These are phyloP conservation scores for Pythium coloratum DNA, from an alignment of 352 stramenopile species.

Conservation along the genomic window DNA sequence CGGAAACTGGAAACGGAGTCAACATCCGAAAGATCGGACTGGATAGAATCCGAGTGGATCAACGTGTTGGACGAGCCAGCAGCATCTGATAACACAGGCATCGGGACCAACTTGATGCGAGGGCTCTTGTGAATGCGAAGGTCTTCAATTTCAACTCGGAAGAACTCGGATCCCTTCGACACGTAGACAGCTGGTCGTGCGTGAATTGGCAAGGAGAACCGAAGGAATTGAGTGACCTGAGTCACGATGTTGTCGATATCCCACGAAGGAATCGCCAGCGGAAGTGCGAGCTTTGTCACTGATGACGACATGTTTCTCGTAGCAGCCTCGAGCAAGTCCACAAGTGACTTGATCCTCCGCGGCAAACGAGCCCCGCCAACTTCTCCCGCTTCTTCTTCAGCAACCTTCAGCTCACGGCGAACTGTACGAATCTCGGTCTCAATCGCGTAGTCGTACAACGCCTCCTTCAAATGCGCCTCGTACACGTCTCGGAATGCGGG, in stretches of 20 bases:
- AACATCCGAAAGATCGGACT: constrained; percentile 72
- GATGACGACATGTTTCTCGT: constrained; percentile 53
- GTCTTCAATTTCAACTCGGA: constrained; percentile 13
- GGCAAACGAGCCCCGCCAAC: not conserved
- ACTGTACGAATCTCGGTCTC: constrained; percentile 46
- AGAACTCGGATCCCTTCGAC: not conserved
- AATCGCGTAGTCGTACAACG: constrained; percentile 79
- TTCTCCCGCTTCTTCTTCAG: not conserved
- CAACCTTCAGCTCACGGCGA: not conserved
- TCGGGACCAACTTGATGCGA: constrained; percentile 20
- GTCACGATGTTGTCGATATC: constrained; percentile 55
- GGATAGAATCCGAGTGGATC: constrained; percentile 58
- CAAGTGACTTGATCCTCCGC: not conserved
- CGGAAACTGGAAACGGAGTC: constrained; percentile 37
- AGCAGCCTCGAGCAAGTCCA: constrained; percentile 53
- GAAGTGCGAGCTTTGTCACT: constrained; percentile 47
- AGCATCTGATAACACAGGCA: not conserved
- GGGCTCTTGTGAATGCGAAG: not conserved
- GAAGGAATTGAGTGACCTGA: constrained; percentile 56
- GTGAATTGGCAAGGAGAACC: constrained; percentile 46
- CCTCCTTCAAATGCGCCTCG: constrained; percentile 73
- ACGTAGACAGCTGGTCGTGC: constrained; percentile 36
- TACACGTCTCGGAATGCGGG: constrained; percentile 56
- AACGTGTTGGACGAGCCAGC: constrained; percentile 1
- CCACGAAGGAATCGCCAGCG: constrained; percentile 54